Evolutionary conservation across 2,329 filamentous ascomycete species (phyloP).

Genomic region (Verticillium isaacii): DNA sequence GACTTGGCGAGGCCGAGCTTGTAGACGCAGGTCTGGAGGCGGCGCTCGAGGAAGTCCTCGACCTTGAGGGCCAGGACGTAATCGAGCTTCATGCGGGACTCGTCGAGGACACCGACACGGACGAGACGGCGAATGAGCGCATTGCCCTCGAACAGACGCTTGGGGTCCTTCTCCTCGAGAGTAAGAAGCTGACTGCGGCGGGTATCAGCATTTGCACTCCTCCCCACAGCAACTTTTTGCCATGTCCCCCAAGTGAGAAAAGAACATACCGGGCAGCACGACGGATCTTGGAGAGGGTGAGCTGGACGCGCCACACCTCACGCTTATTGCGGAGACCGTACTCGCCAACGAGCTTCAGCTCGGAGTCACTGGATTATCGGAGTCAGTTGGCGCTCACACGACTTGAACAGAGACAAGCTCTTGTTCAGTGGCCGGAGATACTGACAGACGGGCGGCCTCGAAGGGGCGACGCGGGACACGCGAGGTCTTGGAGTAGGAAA

Average conservation of each 20-base stretch:
- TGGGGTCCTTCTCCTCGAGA: slow-evolving; percentile 99
- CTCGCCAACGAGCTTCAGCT: slow-evolving; percentile 99
- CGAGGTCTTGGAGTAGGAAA: slow-evolving; percentile 98
- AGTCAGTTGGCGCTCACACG: slow-evolving; percentile 74
- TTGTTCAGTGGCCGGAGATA: slow-evolving; percentile 93
- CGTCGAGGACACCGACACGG: slow-evolving; percentile 98
- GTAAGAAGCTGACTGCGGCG: slow-evolving; percentile 89
- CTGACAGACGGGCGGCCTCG: slow-evolving; percentile 99
- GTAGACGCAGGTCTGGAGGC: slow-evolving; percentile 99
- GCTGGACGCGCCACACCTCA: slow-evolving; percentile 99
- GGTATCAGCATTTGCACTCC: slow-evolving; percentile 17
- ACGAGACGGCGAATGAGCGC: slow-evolving; percentile 99
- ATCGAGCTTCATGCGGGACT: slow-evolving; percentile 99
- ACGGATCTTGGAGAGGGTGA: slow-evolving; percentile 99
- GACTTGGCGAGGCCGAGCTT: slow-evolving; percentile 99
- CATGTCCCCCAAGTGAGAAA: neutral
- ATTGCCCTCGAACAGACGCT: slow-evolving; percentile 99
- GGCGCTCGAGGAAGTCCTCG: slow-evolving; percentile 99
- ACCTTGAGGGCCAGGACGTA: slow-evolving; percentile 99
- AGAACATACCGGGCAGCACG: slow-evolving; percentile 90
- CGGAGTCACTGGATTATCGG: slow-evolving; percentile 76
- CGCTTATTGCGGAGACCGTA: slow-evolving; percentile 99
- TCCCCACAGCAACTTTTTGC: neutral
- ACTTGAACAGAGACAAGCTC: slow-evolving; percentile 98
- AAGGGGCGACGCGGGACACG: slow-evolving; percentile 98